Conservation (phyloP, 371 early-diverging fungal genomes). For the Mucor piriformis region DNA sequence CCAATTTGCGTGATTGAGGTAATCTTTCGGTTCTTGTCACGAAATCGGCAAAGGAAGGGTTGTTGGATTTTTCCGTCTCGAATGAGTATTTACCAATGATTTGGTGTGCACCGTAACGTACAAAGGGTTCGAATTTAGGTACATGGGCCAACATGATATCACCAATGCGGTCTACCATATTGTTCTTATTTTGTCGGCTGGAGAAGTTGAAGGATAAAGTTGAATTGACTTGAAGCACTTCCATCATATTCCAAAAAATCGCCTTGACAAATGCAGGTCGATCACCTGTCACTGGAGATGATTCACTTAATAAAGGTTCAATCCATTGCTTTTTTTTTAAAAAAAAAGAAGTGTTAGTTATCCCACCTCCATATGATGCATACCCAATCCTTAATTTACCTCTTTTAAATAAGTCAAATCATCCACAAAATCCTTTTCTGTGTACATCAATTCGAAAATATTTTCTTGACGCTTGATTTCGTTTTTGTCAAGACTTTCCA, state of each 20-base stretch:
- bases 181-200: conserved; percentile 69
- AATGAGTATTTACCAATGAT: conserved; percentile 80
- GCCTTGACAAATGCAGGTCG: conserved; percentile 68
- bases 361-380: no score
- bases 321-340: conserved; percentile 62
- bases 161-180: conserved; percentile 80
- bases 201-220: conserved; percentile 67
- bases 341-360: no score
- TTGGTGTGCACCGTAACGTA: conserved; percentile 89
- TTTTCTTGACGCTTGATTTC: conserved; percentile 93
- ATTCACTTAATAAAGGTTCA: conserved; percentile 66
- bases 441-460: conserved; percentile 91
- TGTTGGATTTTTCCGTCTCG: conserved; percentile 75
- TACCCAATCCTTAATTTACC: conserved; percentile 37
- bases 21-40: conserved; percentile 73
- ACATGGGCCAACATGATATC: conserved; percentile 83
- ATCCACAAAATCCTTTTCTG: conserved; percentile 89
- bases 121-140: conserved; percentile 76
- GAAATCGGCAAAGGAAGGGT: conserved; percentile 72
- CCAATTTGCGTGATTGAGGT: conserved; percentile 82
- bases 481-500: conserved; percentile 66
- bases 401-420: conserved; percentile 64
- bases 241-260: conserved; percentile 84
- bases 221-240: conserved; percentile 72
- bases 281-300: conserved; percentile 55